Percentiles rank a stretch among this genome's conserved stretches.
Evolutionary conservation across 768 basidiomycete species (phyloP).

Genomic region (Lactarius vividus): DNA sequence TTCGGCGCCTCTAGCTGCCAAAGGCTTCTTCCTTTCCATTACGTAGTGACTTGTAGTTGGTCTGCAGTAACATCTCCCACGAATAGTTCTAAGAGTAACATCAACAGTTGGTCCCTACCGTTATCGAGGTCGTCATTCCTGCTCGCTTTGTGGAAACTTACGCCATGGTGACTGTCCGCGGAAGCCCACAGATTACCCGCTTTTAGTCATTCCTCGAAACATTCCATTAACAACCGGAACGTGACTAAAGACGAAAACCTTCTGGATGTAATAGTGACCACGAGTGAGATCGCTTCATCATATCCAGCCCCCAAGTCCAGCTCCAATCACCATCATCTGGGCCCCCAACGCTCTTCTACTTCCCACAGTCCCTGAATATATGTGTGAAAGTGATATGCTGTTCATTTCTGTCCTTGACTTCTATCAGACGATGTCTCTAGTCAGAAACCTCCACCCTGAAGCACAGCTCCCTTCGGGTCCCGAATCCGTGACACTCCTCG

Average conservation of each 20-base stretch:
- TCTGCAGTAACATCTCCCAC: background rate
- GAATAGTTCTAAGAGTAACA: background rate
- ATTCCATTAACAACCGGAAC: background rate
- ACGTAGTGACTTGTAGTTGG: background rate
- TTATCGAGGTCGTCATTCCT: background rate
- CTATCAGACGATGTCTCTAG: background rate
- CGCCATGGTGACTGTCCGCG: too few relatives aligned
- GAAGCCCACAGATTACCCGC: background rate
- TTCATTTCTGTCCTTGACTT: background rate
- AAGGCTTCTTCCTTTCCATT: background rate
- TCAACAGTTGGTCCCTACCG: background rate
- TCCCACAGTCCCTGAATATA: background rate
- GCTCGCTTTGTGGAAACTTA: background rate
- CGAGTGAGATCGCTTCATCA: background rate
- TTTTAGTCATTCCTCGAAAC: background rate
- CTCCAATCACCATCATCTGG: background rate
- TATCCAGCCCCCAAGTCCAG: background rate
- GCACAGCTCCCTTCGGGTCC: background rate
- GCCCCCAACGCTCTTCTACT: background rate
- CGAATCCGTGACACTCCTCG: background rate
- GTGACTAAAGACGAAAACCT: background rate
- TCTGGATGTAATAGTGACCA: background rate
- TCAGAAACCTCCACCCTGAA: constrained; percentile 9
- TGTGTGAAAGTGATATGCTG: constrained; percentile 1
- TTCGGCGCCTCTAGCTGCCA: background rate